Conservation (phyloP, 2,329 filamentous ascomycete genomes). For the Cladophialophora bantiana region DNA sequence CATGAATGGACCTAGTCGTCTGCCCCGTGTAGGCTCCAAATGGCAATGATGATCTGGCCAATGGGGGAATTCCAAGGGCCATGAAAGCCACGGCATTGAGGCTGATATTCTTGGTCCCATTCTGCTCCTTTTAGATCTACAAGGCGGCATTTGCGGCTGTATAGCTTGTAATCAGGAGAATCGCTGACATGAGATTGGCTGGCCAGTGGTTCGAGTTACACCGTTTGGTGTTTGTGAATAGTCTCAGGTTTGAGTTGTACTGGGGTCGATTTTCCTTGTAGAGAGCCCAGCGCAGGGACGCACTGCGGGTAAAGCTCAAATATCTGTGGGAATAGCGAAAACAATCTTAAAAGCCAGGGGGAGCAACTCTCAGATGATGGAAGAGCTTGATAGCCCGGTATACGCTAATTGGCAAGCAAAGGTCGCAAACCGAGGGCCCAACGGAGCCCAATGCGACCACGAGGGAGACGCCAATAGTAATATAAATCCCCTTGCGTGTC, state of each 20-base stretch:
- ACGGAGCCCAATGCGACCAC: not conserved
- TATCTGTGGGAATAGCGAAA: not conserved
- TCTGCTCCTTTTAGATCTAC: not conserved
- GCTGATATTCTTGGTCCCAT: not conserved
- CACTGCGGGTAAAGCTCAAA: not conserved
- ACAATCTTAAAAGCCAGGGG: not conserved
- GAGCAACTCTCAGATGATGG: not conserved
- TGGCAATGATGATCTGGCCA: slow-evolving; percentile 30
- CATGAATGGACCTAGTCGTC: slow-evolving; percentile 4
- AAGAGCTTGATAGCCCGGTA: not conserved
- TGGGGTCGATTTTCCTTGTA: slow-evolving; percentile 33
- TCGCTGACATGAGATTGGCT: slow-evolving; percentile 24
- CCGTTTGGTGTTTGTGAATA: slow-evolving; percentile 31
- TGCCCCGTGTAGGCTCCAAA: slow-evolving; percentile 19
- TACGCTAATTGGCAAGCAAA: not conserved
- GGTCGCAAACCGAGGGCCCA: not conserved
- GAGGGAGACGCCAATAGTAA: slow-evolving; percentile 1
- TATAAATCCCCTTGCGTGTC: not conserved
- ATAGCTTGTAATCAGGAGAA: slow-evolving; percentile 5
- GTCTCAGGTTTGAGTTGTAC: slow-evolving; percentile 38
- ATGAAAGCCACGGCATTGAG: slow-evolving; percentile 17
- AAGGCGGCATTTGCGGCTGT: slow-evolving; percentile 4
- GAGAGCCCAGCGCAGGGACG: slow-evolving; percentile 5
- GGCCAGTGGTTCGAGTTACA: slow-evolving; percentile 35
- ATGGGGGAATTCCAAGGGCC: slow-evolving; percentile 17